Conservation (phyloP, 805 yeast genomes). For the Wickerhamiella sergipiensis region DNA sequence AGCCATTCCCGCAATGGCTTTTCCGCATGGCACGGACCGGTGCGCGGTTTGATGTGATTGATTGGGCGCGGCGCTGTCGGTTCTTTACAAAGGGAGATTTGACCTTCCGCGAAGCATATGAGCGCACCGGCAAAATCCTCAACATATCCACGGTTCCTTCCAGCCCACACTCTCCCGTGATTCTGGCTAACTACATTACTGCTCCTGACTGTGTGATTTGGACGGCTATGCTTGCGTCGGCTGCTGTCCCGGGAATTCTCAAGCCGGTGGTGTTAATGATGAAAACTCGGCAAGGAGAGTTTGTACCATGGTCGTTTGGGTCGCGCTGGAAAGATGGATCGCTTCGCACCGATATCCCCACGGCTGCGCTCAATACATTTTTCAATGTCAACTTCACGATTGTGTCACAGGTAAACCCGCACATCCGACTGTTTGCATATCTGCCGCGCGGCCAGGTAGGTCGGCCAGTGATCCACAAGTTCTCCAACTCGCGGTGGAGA, state of each 20-base stretch:
- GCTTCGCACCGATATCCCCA: constrained; percentile 63
- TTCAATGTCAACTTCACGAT: constrained; percentile 64
- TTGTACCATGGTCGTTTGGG: constrained; percentile 60
- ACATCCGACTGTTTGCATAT: constrained; percentile 58
- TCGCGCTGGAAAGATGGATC: constrained; percentile 72
- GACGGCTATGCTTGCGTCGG: constrained; percentile 62
- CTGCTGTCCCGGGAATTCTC: constrained; percentile 73
- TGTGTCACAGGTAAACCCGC: constrained; percentile 77
- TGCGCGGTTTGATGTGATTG: constrained; percentile 61
- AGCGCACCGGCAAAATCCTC: constrained; percentile 53
- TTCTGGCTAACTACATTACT: constrained; percentile 60
- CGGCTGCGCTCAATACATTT: constrained; percentile 57
- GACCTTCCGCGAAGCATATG: constrained; percentile 58
- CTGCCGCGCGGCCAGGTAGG: constrained; percentile 76
- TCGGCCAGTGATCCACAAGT: constrained; percentile 50
- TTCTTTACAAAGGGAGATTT: constrained; percentile 64
- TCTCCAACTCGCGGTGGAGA: constrained; percentile 41
- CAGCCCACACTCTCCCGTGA: constrained; percentile 70
- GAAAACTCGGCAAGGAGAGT: constrained; percentile 33
- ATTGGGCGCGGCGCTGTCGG: constrained; percentile 54
- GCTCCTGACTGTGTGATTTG: constrained; percentile 74
- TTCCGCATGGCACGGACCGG: constrained; percentile 62
- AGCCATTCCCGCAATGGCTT: constrained; percentile 44
- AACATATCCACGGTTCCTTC: constrained; percentile 72
- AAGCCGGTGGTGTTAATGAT: constrained; percentile 72